Conservation (phyloP, 108 stramenopile species). For the Cyclotella baltica region DNA sequence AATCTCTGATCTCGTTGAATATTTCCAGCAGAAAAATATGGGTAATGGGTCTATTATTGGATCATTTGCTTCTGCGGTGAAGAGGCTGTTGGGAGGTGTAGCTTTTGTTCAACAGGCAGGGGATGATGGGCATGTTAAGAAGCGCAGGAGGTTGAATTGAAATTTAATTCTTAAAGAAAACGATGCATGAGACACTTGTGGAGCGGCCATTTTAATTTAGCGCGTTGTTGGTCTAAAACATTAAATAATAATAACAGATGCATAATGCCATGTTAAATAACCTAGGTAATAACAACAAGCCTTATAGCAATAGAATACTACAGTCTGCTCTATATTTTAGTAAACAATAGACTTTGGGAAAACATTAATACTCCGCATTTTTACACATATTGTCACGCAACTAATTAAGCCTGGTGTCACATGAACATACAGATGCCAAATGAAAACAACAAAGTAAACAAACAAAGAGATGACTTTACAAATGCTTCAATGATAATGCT, state of each 20-base stretch:
- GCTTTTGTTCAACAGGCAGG: not conserved
- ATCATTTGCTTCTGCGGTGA: slow-evolving; percentile 1
- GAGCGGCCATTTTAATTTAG: not conserved
- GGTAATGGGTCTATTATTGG: not conserved
- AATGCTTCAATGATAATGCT: not conserved
- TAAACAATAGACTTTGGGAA: no score
- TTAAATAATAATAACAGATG: no score
- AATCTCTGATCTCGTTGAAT: slow-evolving; percentile 31
- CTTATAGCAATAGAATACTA: no score
- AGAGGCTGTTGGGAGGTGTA: not conserved
- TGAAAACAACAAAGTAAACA: no score
- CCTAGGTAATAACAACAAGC: no score
- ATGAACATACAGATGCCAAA: not conserved
- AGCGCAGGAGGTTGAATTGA: slow-evolving; percentile 10
- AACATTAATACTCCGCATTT: no score
- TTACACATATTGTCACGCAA: not conserved
- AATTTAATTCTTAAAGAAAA: not conserved
- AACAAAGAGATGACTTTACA: no score
- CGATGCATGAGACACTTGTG: not conserved
- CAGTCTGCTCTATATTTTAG: no score
- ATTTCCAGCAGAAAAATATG: slow-evolving; percentile 17
- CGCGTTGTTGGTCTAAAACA: not conserved
- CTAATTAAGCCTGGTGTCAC: not conserved
- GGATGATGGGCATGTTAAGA: not conserved
- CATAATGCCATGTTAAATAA: no score